These are phyloP conservation scores for Chlamydomonas incerta DNA, from an alignment of 139 green algal species.

Conservation along the genomic window DNA sequence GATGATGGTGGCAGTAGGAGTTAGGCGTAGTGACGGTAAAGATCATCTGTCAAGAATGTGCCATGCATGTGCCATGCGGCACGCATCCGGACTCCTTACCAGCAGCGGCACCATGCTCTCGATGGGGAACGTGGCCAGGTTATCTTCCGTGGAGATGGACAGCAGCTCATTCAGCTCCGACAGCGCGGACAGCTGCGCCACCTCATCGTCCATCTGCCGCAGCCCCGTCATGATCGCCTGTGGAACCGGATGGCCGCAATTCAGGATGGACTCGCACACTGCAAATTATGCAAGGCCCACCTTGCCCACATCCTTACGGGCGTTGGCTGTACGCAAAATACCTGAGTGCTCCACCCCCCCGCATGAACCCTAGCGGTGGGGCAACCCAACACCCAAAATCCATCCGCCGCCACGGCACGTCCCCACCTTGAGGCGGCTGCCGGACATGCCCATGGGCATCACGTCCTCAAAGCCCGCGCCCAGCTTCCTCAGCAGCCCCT, in stretches of 20 bases:
- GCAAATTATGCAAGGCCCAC: background rate
- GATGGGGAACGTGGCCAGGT: slow-evolving; percentile 81
- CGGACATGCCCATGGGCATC: slow-evolving; percentile 60
- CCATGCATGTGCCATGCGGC: too few relatives aligned
- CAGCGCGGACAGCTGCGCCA: slow-evolving; percentile 82
- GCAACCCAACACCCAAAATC: too few relatives aligned
- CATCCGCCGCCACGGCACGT: too few relatives aligned
- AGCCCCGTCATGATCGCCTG: slow-evolving; percentile 85
- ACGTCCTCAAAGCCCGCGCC: slow-evolving; percentile 89
- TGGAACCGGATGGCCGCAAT: slow-evolving; percentile 12
- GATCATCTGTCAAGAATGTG: too few relatives aligned
- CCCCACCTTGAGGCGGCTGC: slow-evolving; percentile 71
- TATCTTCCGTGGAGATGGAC: slow-evolving; percentile 92
- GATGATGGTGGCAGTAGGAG: too few relatives aligned
- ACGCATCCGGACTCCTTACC: too few relatives aligned
- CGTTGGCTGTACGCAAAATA: too few relatives aligned
- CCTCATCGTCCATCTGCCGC: slow-evolving; percentile 81
- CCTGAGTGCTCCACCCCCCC: too few relatives aligned
- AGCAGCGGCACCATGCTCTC: slow-evolving; percentile 91
- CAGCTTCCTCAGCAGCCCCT: slow-evolving; percentile 88
- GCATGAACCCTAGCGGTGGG: too few relatives aligned
- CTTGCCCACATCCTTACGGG: background rate
- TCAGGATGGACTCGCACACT: background rate
- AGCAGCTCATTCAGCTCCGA: slow-evolving; percentile 93
- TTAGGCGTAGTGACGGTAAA: too few relatives aligned